phyloP scores from a whole-genome alignment of 805 yeast genomes.

The Pichia occidentalis region DNA sequence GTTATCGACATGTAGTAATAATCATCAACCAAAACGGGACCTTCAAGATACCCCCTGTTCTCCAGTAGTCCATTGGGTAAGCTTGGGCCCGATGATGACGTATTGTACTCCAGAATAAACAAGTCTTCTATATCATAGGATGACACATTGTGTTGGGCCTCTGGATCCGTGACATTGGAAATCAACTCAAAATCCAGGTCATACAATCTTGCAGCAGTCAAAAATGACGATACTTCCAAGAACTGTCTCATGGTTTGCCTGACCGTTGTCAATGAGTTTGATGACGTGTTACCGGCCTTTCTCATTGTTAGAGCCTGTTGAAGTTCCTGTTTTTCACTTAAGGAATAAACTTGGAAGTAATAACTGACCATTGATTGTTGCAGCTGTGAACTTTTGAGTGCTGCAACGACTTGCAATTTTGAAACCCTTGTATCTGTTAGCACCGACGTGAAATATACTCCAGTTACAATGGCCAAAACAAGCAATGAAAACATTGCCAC shows the following conservation, averaged over 20 bases:
- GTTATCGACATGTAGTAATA: constrained; percentile 66
- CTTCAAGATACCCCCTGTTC: constrained; percentile 48
- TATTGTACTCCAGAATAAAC: constrained; percentile 25
- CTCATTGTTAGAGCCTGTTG: constrained; percentile 54
- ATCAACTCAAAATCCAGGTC: constrained; percentile 51
- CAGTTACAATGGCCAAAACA: constrained; percentile 69
- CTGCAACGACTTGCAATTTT: constrained; percentile 69
- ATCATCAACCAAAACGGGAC: constrained; percentile 51
- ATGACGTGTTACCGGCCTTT: constrained; percentile 66
- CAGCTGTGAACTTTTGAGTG: constrained; percentile 73
- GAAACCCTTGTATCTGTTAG: constrained; percentile 60
- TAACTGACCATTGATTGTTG: constrained; percentile 57
- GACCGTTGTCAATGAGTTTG: constrained; percentile 40
- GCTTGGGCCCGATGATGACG: constrained; percentile 20
- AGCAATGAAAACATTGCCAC: constrained; percentile 66
- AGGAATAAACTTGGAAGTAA: constrained; percentile 63
- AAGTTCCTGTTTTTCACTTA: constrained; percentile 55
- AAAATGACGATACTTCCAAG: constrained; percentile 53
- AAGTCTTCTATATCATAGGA: constrained; percentile 36
- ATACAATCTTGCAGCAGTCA: constrained; percentile 61
- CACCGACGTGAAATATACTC: constrained; percentile 62
- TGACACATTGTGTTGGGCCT: constrained; percentile 27
- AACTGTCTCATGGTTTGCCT: constrained; percentile 50
- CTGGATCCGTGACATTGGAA: constrained; percentile 33
- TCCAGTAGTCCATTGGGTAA: constrained; percentile 37